A percentile compares a stretch with the other conserved stretches of the same genome.
phyloP scores from a whole-genome alignment of 768 basidiomycete species.

The Hortiboletus campestris region DNA sequence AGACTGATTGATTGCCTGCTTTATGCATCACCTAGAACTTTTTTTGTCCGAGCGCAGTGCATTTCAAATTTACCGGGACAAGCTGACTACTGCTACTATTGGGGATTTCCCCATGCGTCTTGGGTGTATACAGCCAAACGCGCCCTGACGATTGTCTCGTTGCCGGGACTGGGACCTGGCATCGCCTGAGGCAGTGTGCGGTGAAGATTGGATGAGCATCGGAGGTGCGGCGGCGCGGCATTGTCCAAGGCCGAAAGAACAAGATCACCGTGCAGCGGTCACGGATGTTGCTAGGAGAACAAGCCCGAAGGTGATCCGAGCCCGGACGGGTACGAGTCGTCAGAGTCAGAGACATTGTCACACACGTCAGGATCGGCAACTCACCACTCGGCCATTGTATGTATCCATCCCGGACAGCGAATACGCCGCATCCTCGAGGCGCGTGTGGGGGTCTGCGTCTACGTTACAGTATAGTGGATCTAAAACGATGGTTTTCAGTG shows the following conservation, averaged over 20 bases:
- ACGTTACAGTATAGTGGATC: conserved; percentile 67
- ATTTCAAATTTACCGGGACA: neutral
- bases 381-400: conserved; percentile 43
- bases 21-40: neutral
- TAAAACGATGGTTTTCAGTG: conserved; percentile 18
- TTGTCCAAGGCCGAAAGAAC: neutral
- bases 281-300: neutral
- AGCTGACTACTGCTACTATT: conserved; percentile 38
- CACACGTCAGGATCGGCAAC: neutral
- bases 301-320: neutral
- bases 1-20: neutral
- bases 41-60: neutral
- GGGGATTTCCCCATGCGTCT: conserved; percentile 33
- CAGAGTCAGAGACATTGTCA: neutral
- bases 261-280: neutral
- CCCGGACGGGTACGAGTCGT: neutral
- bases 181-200: conserved; percentile 3
- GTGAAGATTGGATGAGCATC: neutral
- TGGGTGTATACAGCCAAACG: conserved; percentile 11
- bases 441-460: conserved; percentile 60
- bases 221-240: neutral
- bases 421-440: conserved; percentile 52
- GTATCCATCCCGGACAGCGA: conserved; percentile 52
- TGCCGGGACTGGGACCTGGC: conserved; percentile 57
- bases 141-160: conserved; percentile 52